phyloP scores from a whole-genome alignment of 1,284 basidiomycete species.

The Ganoderma boninense region DNA sequence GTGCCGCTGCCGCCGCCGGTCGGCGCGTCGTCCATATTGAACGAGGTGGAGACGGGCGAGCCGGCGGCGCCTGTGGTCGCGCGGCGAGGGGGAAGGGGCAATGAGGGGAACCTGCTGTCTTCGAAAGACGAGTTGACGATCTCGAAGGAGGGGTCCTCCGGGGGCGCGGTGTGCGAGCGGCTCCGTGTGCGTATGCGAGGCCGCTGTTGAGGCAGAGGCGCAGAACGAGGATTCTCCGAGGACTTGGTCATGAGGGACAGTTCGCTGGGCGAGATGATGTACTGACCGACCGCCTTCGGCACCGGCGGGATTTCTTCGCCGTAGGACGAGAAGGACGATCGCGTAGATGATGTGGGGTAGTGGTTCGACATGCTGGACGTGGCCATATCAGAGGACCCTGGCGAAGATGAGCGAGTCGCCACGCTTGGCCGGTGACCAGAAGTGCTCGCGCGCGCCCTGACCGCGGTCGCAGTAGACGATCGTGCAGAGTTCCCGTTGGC shows the following conservation, averaged over 20 bases:
- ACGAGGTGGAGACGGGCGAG: slow-evolving; percentile 44
- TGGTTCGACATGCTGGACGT: slow-evolving; percentile 58
- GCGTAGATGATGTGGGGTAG: slow-evolving; percentile 51
- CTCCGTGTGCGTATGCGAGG: slow-evolving; percentile 23
- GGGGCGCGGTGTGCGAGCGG: slow-evolving; percentile 35
- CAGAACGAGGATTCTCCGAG: slow-evolving; percentile 1
- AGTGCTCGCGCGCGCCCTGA: slow-evolving; percentile 32
- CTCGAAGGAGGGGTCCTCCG: slow-evolving; percentile 14
- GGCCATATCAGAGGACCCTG: slow-evolving; percentile 62
- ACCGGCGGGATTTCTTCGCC: slow-evolving; percentile 54
- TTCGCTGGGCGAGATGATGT: slow-evolving; percentile 63
- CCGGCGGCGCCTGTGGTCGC: slow-evolving; percentile 28
- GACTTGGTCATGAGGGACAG: slow-evolving; percentile 42
- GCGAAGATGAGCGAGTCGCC: slow-evolving; percentile 61
- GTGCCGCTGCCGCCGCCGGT: slow-evolving; percentile 44
- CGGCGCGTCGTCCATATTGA: slow-evolving; percentile 42
- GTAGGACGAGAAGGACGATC: slow-evolving; percentile 66
- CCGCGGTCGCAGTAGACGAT: slow-evolving; percentile 25
- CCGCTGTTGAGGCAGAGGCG: slow-evolving; percentile 8
- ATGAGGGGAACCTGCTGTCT: slow-evolving; percentile 33
- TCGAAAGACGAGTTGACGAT: slow-evolving; percentile 13
- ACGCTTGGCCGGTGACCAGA: slow-evolving; percentile 46
- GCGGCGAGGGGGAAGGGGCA: slow-evolving; percentile 43
- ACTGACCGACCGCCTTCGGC: slow-evolving; percentile 46
- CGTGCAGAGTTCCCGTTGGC: slow-evolving; percentile 36